These are phyloP conservation scores for Alternaria infectoria DNA, from an alignment of 2,329 filamentous ascomycete species.

Conservation along the genomic window DNA sequence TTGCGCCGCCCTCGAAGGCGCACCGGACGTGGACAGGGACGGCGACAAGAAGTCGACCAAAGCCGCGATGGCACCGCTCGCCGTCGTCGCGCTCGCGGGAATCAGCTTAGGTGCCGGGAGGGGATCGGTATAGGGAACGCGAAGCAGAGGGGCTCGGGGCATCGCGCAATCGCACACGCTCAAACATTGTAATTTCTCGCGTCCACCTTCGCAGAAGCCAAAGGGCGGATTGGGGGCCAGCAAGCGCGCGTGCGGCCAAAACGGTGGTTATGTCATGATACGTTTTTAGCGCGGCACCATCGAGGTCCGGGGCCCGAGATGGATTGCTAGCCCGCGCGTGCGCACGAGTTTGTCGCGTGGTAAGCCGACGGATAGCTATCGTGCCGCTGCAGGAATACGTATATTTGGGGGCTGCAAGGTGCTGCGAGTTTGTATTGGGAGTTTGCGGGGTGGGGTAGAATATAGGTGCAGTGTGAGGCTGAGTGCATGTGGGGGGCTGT, in stretches of 20 bases:
- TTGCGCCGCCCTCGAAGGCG: neutral
- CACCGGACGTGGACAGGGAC: conserved; percentile 22
- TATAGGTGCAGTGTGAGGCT: neutral
- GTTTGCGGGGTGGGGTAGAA: conserved; percentile 2
- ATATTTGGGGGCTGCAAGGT: conserved; percentile 15
- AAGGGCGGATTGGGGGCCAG: neutral
- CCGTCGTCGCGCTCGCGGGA: conserved; percentile 72
- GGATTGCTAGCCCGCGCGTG: neutral
- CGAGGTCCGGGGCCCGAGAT: neutral
- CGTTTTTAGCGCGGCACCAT: conserved; percentile 7
- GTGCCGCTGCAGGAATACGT: conserved; percentile 12
- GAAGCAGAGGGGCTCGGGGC: conserved; percentile 66
- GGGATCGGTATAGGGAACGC: conserved; percentile 88
- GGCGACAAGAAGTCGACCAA: conserved; percentile 76
- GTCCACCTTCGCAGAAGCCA: neutral
- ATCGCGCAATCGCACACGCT: conserved; percentile 47
- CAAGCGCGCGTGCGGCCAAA: neutral
- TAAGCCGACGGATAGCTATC: conserved; percentile 4
- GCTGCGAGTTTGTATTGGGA: neutral
- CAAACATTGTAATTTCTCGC: conserved; percentile 16
- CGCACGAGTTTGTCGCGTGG: conserved; percentile 14
- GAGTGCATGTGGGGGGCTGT: conserved; percentile 2
- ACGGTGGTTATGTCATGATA: conserved; percentile 20
- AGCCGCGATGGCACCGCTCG: conserved; percentile 76
- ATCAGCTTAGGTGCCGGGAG: conserved; percentile 77